Evolutionary conservation across 75 land plant genomes (phyloP), one percentile per base, ranked within the genome.

Genomic region (Ceratopteris richardii): DNA sequence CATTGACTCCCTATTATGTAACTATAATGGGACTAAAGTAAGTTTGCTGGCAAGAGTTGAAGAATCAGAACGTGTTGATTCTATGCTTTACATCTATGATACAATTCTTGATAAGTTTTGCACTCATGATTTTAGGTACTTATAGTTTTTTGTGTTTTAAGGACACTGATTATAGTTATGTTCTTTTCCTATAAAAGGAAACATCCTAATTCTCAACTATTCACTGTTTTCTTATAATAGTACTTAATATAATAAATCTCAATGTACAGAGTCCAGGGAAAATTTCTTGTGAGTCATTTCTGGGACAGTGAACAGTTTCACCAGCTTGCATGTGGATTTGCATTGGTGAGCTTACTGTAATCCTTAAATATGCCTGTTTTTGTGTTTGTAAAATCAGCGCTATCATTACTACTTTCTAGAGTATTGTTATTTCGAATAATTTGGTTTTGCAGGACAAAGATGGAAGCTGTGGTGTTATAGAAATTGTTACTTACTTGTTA

Each of bases 251-350:
- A 9, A 57, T 20, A 20, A 51, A 10, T 25, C 47, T 17, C 44
- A 46, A 20, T 31, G 17, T 0, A 52, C 44, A 66, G 60, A 28
- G 3, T 41, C 30, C 19, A 24, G 47, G 65, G 56, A 12, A 63
- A 37, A 27, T 41, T 54, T 5, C 73, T 65, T 63, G 53, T 63
- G 16, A 61, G 67, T 40, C 66, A 43, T 48, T 63, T 58, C 40
- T 70, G 73, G 73, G 73, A 70, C 48, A 65, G 58, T 42, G 61
- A 63, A 27, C 67, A 70, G 40, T 51, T 53, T 31, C 40, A 46
- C 36, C 66, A 63, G 21, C 60, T 70, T 44, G 61, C 61, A 3
- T 70, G 73, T 48, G 61, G 63, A 54, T 55, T 48, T 13, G n/a
- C 31, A 16, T 28, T 3, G 13, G 54, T 52, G 25, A 52, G 54